Evolutionary conservation across 1,284 basidiomycete genomes (phyloP), one percentile per base, ranked within the genome.

Genomic region (Fistulinella cinereoalba): DNA sequence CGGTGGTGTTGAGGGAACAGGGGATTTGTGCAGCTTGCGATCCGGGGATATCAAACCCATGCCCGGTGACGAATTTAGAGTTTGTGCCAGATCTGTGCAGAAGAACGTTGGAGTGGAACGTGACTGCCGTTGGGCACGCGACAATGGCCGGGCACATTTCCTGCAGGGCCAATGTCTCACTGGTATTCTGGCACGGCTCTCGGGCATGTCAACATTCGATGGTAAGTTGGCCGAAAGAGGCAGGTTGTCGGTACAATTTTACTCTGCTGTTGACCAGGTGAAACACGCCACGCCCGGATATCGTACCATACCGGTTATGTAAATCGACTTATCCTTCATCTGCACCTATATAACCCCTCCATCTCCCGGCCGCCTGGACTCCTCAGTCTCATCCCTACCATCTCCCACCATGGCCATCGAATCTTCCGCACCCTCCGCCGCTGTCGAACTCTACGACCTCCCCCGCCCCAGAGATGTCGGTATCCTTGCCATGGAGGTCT

Each of bases 401-500:
- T n/a, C n/a, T n/a, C n/a, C n/a, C n/a, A 21, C 24, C 24, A 58
- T 60, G 59, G 54, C 60, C 34, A 59, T 58, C 45, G n/a, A n/a
- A n/a, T 40, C 56, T 25, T 46, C 57, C 10, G 38, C 41, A 3
- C 44, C 52, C 19, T 31, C 32, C 31, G 13, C 44, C 37, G 9
- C 56, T 8, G 29, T 51, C 27, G 45, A 60, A 29, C 50, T 49
- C 15, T 41, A 52, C 21, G 55, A 57, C 42, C 46, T 57, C 9
- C 59, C 74, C 41, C 88, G 92, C 61, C 92, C 93, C 54, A 82
- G 85, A 74, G 90, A 96, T 71, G 91, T 96, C 59, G 93, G 93
- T 69, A 85, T 96, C 71, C 85, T 94, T 56, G 93, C 79, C 49
- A 82, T 96, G 69, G 93, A 97, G 66, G 84, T 92, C 73, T 96